Evolutionary conservation across 2,329 filamentous ascomycete genomes (phyloP).

Genomic region (Neonectria hederae): DNA sequence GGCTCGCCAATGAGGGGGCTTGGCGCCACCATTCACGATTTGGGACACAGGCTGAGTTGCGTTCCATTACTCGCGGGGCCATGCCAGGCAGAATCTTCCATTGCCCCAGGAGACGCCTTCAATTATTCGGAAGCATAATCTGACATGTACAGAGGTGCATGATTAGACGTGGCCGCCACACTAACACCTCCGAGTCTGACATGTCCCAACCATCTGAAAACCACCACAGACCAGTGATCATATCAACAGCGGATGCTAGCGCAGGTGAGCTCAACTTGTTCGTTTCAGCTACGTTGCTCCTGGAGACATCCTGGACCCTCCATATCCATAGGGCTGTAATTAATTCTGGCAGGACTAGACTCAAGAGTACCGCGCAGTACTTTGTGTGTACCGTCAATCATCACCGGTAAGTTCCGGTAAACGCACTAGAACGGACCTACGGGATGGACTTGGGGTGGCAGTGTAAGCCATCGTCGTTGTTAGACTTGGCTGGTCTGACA

Average conservation of each 20-base stretch:
- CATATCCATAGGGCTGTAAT: slow-evolving; percentile 9
- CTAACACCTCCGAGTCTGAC: not conserved
- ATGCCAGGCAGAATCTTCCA: not conserved
- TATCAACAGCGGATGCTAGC: not conserved
- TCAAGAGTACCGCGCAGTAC: not conserved
- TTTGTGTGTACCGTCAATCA: not conserved
- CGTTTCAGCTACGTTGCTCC: not conserved
- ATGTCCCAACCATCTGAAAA: not conserved
- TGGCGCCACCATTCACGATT: not conserved
- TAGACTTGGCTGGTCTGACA: too few relatives aligned
- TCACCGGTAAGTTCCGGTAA: slow-evolving; percentile 6
- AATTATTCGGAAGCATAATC: not conserved
- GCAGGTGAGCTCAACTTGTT: not conserved
- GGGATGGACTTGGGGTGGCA: not conserved
- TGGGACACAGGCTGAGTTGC: not conserved
- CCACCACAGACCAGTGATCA: too few relatives aligned
- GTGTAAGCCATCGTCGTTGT: slow-evolving; percentile 10
- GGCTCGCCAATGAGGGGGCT: not conserved
- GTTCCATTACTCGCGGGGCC: not conserved
- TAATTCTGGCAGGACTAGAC: not conserved
- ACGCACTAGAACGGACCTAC: not conserved
- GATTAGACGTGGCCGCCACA: not conserved
- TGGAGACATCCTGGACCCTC: not conserved
- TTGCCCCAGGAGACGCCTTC: not conserved
- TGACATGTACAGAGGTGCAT: not conserved